Evolutionary conservation across 106 monocot species (phyloP).

Genomic region (Dendrobium huoshanense): DNA sequence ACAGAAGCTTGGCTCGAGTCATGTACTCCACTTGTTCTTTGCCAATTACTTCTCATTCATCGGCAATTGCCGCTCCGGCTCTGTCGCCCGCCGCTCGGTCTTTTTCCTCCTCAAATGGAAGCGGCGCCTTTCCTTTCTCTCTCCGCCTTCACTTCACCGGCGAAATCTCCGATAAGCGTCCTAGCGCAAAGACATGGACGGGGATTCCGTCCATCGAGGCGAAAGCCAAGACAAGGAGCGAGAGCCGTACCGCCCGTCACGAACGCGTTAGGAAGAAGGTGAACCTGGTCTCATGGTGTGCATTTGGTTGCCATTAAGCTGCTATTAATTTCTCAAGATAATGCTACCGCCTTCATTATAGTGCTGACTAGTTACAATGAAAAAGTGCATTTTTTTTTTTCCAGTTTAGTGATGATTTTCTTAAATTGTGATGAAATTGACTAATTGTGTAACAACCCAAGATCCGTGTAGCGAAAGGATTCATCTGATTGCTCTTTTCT

Average conservation of each 20-base stretch:
- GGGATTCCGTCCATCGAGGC: constrained; percentile 27
- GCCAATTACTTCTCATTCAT: not conserved
- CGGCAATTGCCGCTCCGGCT: not conserved
- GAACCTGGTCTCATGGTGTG: not conserved
- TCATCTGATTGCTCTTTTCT: too few species aligned
- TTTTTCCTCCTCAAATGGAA: not conserved
- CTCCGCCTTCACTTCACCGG: not conserved
- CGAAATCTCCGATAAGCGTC: not conserved
- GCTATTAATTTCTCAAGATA: not conserved
- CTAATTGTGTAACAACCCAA: too few species aligned
- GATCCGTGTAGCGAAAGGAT: too few species aligned
- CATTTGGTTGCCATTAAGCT: not conserved
- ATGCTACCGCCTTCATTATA: not conserved
- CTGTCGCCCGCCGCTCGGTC: not conserved
- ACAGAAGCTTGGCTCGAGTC: not conserved
- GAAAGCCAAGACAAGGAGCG: constrained; percentile 53
- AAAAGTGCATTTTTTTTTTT: not conserved
- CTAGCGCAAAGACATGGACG: not conserved
- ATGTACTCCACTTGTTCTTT: constrained; percentile 1
- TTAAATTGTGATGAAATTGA: not conserved
- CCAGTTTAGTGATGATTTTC: not conserved
- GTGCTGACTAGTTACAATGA: not conserved
- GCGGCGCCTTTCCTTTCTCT: not conserved
- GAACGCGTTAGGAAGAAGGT: constrained; percentile 92
- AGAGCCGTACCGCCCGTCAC: constrained; percentile 58